phyloP scores from a whole-genome alignment of 192 early-diverging fungal genomes.

The Thamnidium elegans region DNA sequence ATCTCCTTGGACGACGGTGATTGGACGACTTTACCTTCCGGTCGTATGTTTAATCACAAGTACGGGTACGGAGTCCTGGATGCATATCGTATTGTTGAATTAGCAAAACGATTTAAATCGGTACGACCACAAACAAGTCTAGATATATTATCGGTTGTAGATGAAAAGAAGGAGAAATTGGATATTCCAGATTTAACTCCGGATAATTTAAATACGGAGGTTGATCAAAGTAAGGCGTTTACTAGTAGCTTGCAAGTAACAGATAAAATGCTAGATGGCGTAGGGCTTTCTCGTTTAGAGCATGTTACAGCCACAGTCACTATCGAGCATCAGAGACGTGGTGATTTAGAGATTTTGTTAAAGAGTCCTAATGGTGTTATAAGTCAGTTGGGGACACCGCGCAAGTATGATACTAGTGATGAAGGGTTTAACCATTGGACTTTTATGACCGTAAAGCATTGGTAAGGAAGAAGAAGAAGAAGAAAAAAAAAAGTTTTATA shows the following conservation, averaged over 20 bases:
- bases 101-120: conserved; percentile 62
- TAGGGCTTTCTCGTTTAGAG: conserved; percentile 63
- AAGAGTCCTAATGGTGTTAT: conserved; percentile 67
- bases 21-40: conserved; percentile 69
- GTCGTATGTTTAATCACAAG: conserved; percentile 84
- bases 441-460: conserved; percentile 95
- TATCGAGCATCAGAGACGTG: conserved; percentile 77
- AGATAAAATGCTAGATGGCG: conserved; percentile 41
- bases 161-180: not conserved
- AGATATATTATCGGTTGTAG: conserved; percentile 25
- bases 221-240: conserved; percentile 10
- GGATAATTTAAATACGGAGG: not conserved
- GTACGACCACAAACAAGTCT: conserved; percentile 67
- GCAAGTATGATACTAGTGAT: conserved; percentile 62
- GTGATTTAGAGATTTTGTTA: conserved; percentile 83
- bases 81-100: conserved; percentile 76
- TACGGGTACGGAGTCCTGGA: conserved; percentile 94
- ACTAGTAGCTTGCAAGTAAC: conserved; percentile 39
- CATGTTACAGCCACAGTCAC: conserved; percentile 85
- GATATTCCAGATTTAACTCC: conserved; percentile 24
- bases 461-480: too few relatives aligned
- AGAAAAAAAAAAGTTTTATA: not conserved
- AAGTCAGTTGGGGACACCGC: conserved; percentile 62
- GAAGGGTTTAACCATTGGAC: conserved; percentile 85
- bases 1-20: conserved; percentile 65